phyloP scores from a whole-genome alignment of 148 eudicot genomes.

The Vaccinium darrowii region DNA sequence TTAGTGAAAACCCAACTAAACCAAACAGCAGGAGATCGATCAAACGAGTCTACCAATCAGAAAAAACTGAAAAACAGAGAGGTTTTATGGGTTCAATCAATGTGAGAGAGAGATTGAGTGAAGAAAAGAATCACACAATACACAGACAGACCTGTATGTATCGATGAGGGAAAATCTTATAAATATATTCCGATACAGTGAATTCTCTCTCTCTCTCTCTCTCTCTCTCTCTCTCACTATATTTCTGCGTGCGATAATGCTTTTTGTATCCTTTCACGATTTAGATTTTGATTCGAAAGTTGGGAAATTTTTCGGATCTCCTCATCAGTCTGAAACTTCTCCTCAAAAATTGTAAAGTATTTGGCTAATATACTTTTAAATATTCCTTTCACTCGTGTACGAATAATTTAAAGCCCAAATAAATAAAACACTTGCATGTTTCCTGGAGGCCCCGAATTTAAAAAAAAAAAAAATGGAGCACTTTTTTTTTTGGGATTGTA shows the following conservation, averaged over 20 bases:
- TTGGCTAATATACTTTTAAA: background rate
- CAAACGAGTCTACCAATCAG: background rate
- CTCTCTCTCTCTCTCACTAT: background rate
- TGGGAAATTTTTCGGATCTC: constrained; percentile 19
- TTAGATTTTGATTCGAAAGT: constrained; percentile 4
- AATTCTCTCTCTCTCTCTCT: background rate
- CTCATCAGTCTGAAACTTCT: constrained; percentile 9
- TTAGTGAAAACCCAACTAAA: background rate
- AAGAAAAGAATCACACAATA: background rate
- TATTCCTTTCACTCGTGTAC: constrained; percentile 20
- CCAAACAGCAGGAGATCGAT: background rate
- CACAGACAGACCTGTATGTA: constrained; percentile 8
- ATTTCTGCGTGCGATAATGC: background rate
- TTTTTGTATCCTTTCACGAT: background rate
- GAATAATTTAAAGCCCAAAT: background rate
- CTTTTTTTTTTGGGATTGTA: too few species aligned
- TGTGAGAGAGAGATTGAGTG: background rate
- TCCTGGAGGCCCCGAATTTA: too few species aligned
- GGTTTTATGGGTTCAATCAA: background rate
- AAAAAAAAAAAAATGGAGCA: too few species aligned
- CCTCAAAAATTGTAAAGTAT: background rate
- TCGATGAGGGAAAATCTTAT: constrained; percentile 13
- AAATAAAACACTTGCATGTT: background rate
- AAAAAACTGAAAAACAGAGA: constrained; percentile 10
- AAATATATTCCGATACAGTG: constrained; percentile 13